phyloP scores from a whole-genome alignment of 106 monocot genomes.

The Dendrobium catenatum region DNA sequence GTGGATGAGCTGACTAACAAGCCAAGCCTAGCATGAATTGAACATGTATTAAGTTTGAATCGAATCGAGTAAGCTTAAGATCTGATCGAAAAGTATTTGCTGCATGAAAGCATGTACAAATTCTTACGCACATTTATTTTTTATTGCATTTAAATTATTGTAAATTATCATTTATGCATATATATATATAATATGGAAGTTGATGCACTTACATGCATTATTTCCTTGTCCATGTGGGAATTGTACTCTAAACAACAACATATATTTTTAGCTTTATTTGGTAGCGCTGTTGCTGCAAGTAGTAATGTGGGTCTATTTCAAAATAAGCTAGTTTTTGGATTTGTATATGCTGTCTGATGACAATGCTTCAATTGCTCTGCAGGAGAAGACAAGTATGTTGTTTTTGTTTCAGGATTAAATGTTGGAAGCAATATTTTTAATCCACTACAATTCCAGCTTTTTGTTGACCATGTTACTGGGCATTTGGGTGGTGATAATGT shows the following conservation, averaged over 20 bases:
- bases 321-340: background rate
- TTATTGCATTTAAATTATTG: too few species aligned
- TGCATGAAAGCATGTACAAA: too few species aligned
- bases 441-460: conserved; percentile 96
- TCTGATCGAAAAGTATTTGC: too few species aligned
- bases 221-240: background rate
- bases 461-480: conserved; percentile 91
- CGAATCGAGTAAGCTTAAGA: too few species aligned
- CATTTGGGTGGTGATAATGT: conserved; percentile 95
- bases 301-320: background rate
- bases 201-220: too few species aligned
- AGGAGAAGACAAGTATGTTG: conserved; percentile 90
- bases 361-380: conserved; percentile 19
- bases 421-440: conserved; percentile 64
- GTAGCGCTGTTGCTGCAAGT: background rate
- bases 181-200: too few species aligned
- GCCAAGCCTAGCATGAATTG: too few species aligned
- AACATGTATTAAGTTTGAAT: too few species aligned
- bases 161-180: too few species aligned
- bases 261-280: background rate
- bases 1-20: too few species aligned
- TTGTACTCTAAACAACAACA: background rate
- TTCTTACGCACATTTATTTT: too few species aligned
- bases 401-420: conserved; percentile 82
- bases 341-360: background rate